phyloP scores from a whole-genome alignment of 1,284 basidiomycete species.

The Boletellus deceptivus region DNA sequence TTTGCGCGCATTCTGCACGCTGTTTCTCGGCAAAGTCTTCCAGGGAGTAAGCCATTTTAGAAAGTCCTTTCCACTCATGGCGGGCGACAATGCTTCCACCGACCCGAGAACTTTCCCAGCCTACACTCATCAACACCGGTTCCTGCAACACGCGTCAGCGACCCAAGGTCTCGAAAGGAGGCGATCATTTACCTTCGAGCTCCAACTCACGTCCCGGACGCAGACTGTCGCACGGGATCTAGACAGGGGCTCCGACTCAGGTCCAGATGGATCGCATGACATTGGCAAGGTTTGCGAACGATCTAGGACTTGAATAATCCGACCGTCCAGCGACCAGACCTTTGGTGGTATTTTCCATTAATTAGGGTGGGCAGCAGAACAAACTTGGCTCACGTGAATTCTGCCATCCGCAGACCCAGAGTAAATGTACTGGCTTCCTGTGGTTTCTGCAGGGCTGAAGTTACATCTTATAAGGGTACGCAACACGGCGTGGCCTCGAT shows the following conservation, averaged over 20 bases:
- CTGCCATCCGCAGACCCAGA: conserved; percentile 84
- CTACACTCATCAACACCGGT: conserved; percentile 88
- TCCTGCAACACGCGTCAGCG: conserved; percentile 47
- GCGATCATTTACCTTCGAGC: conserved; percentile 52
- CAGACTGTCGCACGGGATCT: conserved; percentile 42
- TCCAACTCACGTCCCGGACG: conserved; percentile 94
- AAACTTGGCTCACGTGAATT: conserved; percentile 63
- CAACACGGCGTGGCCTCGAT: conserved; percentile 89
- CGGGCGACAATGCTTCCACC: conserved; percentile 82
- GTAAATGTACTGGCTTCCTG: conserved; percentile 91
- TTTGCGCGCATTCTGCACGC: conserved; percentile 34
- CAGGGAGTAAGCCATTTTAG: conserved; percentile 63
- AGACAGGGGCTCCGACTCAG: conserved; percentile 39
- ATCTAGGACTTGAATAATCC: conserved; percentile 81
- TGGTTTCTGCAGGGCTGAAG: conserved; percentile 90
- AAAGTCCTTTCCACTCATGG: conserved; percentile 92
- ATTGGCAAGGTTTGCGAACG: conserved; percentile 76
- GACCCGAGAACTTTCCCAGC: conserved; percentile 77
- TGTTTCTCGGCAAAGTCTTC: conserved; percentile 76
- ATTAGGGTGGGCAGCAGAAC: neutral
- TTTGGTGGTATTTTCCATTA: conserved; percentile 34
- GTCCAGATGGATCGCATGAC: conserved; percentile 60
- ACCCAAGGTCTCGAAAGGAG: neutral
- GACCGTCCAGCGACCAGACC: conserved; percentile 95
- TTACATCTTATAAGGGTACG: conserved; percentile 94